phyloP scores from a whole-genome alignment of 345 rosid species.

The Psidium guajava region DNA sequence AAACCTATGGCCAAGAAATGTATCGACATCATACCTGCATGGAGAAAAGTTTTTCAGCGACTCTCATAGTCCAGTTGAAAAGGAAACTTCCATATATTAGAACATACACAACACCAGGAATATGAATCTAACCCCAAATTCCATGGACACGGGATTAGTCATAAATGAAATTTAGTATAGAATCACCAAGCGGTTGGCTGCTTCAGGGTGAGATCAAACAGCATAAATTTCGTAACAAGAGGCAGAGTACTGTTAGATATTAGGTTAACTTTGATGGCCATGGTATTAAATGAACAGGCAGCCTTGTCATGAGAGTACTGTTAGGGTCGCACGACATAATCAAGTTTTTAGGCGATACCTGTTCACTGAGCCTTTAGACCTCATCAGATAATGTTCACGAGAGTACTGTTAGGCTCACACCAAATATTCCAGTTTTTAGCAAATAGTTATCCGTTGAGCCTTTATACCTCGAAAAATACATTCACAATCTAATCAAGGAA shows the following conservation, averaged over 20 bases:
- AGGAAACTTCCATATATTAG: not conserved
- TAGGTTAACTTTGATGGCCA: not conserved
- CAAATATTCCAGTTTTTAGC: not conserved
- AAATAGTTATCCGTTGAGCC: not conserved
- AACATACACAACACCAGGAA: not conserved
- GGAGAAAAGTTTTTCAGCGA: not conserved
- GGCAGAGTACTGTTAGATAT: not conserved
- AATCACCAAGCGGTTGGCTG: not conserved
- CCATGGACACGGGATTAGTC: not conserved
- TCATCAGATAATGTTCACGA: not conserved
- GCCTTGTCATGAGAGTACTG: not conserved
- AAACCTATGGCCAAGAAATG: conserved; percentile 36
- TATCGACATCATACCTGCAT: conserved; percentile 60
- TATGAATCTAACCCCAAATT: not conserved
- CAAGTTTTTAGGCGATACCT: not conserved
- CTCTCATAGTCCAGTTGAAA: not conserved
- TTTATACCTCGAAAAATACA: not conserved
- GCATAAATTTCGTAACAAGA: not conserved
- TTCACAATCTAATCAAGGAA: not conserved
- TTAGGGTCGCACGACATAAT: not conserved
- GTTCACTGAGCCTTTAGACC: not conserved
- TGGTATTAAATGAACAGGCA: not conserved
- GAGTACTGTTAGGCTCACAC: not conserved
- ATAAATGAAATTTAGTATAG: not conserved
- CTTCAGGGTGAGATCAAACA: not conserved